Conservation (phyloP, 1,284 basidiomycete species). For the Vanrija pseudolonga region DNA sequence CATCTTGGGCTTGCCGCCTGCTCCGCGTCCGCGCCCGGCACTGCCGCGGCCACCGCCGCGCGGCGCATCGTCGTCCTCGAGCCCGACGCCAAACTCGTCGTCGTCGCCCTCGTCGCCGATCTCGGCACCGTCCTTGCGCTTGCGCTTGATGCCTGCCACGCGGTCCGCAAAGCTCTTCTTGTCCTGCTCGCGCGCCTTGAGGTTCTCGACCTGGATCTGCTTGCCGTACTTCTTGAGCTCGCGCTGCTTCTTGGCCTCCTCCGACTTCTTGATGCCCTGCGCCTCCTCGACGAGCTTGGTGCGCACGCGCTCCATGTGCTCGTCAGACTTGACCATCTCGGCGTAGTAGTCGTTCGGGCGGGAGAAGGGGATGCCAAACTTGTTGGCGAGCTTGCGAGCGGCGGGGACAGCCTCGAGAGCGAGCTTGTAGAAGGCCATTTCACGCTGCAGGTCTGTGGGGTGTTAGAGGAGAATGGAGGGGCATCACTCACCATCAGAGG, state of each 20-base stretch:
- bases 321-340: conserved; percentile 97
- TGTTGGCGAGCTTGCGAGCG: conserved; percentile 68
- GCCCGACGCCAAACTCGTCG: conserved; percentile 25
- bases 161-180: conserved; percentile 84
- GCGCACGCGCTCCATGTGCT: conserved; percentile 96
- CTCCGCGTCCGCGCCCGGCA: conserved; percentile 34
- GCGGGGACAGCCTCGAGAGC: conserved; percentile 75
- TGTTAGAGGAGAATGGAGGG: neutral
- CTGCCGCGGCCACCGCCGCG: conserved; percentile 21
- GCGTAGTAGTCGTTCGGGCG: conserved; percentile 96
- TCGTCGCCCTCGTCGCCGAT: conserved; percentile 59
- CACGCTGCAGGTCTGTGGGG: conserved; percentile 72
- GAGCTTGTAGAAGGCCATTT: conserved; percentile 96
- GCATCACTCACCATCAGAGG: conserved; percentile 51
- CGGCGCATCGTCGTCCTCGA: conserved; percentile 10
- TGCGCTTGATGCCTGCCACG: conserved; percentile 79
- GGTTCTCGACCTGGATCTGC: conserved; percentile 85
- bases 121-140: conserved; percentile 79
- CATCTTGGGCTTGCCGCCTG: conserved; percentile 49
- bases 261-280: conserved; percentile 83
- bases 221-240: conserved; percentile 98
- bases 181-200: conserved; percentile 67
- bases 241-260: conserved; percentile 85
- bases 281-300: conserved; percentile 83
- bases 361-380: conserved; percentile 74